Conservation (phyloP, 371 early-diverging fungal species). For the Mortierella sp. region DNA sequence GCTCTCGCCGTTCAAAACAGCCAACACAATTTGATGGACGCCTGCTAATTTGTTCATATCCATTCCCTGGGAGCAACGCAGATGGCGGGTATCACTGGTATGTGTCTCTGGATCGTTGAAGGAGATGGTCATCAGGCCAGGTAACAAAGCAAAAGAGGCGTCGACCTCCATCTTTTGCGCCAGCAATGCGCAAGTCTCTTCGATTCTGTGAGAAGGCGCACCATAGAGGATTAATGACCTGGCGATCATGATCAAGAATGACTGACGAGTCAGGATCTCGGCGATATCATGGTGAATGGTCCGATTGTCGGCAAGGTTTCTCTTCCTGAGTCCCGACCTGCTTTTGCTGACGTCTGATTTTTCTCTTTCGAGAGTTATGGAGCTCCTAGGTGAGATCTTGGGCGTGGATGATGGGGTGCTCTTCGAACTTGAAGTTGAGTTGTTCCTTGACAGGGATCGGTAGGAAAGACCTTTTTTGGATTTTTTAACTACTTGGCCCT, state of each 20-base stretch:
- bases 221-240: constrained; percentile 71
- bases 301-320: constrained; percentile 15
- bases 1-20: constrained; percentile 62
- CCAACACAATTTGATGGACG: constrained; percentile 70
- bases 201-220: constrained; percentile 71
- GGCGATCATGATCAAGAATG: constrained; percentile 67
- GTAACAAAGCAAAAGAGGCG: constrained; percentile 76
- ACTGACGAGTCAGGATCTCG: constrained; percentile 72
- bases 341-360: neutral
- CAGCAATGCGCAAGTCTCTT: constrained; percentile 65
- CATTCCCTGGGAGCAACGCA: constrained; percentile 71
- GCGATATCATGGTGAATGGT: constrained; percentile 58
- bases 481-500: constrained; percentile 11
- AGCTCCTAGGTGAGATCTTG: constrained; percentile 31
- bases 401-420: constrained; percentile 34
- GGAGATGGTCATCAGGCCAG: constrained; percentile 79
- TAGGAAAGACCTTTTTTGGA: constrained; percentile 37
- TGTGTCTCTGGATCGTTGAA: constrained; percentile 82
- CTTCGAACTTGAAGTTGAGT: constrained; percentile 23
- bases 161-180: constrained; percentile 72
- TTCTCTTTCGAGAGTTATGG: constrained; percentile 17
- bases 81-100: constrained; percentile 83
- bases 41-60: constrained; percentile 75
- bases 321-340: neutral
- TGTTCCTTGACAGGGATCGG: constrained; percentile 38